Base-by-base conservation (phyloP, 1,284 basidiomycete genomes). In the Ceratobasidium sp. region DNA sequence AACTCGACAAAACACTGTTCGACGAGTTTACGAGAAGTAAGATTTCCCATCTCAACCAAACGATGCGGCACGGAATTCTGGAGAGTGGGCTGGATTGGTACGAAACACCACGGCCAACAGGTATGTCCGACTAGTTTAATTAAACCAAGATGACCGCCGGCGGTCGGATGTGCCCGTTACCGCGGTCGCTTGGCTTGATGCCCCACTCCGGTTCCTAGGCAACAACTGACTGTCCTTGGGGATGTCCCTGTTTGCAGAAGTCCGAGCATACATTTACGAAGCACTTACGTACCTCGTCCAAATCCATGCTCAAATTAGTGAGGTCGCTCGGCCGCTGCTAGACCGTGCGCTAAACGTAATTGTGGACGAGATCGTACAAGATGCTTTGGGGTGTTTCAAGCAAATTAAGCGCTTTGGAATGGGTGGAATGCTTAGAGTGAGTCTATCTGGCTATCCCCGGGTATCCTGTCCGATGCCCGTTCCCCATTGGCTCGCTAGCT, bases 361-460 rank as follows among this genome's bases (percentile, higher is more conserved):
- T 8, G 92, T 97, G 11, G 93, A 96, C 77, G 90, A 93, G 77
- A 86, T 98, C 17, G 93, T 95, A 4, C 87, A 90, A 7, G 93
- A 95, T 79, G 93, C 95, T 0, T 85, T 98, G 73, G 88, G 88
- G 7, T 93, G 91, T 82, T 98, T 99, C 89, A 89, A 89, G 78
- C 91, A 94, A 82, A 91, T 99, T 39, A 91, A 90, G 79, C 88
- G 91, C 51, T 98, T 98, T 82, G 96, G 97, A 20, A 98, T 98
- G 90, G 98, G 98, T 60, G 98, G 98, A 13, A 99, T 99, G 98
- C 88, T 99, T 42, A 90, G 94, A 77, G 95, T 96, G 83, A 79
- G 92, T 88, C 11, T 66, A n/a, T 54, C 51, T 39, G 39, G 31
- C 35, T 31, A 33, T 73, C 31, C 42, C 42, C 33, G 60, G 61